These are phyloP conservation scores for Claviceps spartinae DNA, from an alignment of 2,329 filamentous ascomycete species.

Conservation along the genomic window DNA sequence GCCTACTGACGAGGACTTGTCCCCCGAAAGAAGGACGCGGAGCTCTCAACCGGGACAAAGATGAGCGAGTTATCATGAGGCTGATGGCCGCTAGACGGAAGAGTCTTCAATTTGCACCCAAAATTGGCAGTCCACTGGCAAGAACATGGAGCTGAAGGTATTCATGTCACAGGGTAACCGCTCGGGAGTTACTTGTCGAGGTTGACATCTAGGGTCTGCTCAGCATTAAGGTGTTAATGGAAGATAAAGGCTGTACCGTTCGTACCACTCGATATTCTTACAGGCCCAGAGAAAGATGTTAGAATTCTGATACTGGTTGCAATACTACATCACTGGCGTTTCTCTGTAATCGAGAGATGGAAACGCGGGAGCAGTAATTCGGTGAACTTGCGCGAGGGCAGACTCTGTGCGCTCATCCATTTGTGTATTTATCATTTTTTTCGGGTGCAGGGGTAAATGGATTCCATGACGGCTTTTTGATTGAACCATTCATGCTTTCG, in stretches of 20 bases:
- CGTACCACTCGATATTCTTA: not conserved
- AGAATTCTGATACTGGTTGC: too few relatives aligned
- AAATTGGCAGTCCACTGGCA: constrained; percentile 58
- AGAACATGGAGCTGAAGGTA: constrained; percentile 33
- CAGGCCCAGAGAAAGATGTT: too few relatives aligned
- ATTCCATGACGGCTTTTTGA: not conserved
- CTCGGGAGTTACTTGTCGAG: not conserved
- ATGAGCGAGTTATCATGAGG: constrained; percentile 44
- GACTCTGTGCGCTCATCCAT: not conserved
- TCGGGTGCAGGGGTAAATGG: not conserved
- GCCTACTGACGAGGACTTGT: constrained; percentile 37
- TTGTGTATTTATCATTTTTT: not conserved
- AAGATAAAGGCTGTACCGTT: not conserved
- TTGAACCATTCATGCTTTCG: not conserved
- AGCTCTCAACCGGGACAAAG: constrained; percentile 35
- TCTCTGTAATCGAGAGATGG: too few relatives aligned
- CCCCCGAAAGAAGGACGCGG: constrained; percentile 36
- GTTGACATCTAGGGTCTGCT: not conserved
- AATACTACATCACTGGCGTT: too few relatives aligned
- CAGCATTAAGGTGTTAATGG: not conserved
- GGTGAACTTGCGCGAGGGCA: not conserved
- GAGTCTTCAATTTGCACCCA: constrained; percentile 66
- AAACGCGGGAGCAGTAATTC: too few relatives aligned
- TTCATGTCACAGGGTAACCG: not conserved
- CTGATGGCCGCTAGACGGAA: constrained; percentile 61